Base-by-base conservation (phyloP, 2,329 filamentous ascomycete genomes). In the Colletotrichum zoysiae region DNA sequence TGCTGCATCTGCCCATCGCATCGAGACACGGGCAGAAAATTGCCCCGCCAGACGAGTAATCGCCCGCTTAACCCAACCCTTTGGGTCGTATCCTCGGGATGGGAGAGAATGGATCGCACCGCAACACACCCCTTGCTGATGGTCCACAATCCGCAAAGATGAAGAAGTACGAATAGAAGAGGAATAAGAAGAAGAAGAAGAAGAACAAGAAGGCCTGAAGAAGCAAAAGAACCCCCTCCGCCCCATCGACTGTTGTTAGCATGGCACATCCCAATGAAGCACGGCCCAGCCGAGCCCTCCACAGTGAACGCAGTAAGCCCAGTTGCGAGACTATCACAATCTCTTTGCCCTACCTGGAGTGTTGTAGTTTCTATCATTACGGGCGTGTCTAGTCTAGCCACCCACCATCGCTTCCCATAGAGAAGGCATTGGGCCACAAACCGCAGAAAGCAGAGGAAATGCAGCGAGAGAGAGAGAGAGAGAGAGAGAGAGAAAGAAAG, bases 31-130 rank as follows among this genome's bases (percentile, higher is more conserved):
- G 48, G 16, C 23, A 33, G 40, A 18, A 46, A 9, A 51, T 33
- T 44, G 42, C 62, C 51, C 58, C 50, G 42, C 38, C 18, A 48
- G 20, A n/a, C 20, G 20, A 1, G 14, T 48, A 6, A 48, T n/a
- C 5, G 23, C 44, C 59, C 44, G 35, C 50, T 40, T 3, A 62
- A 57, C 42, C 58, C 68, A 62, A 48, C 26, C 30, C 44, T 62
- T 63, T 68, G 65, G 69, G 65, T 67, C 64, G 50, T n/a, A 71
- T 63, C 23, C 65, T 63, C 38, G 55, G 63, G 64, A 64, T n/a
- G 20, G 44, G 50, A 44, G 55, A 57, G 68, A 64, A 46, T 18
- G 18, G 50, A 20, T 57, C 26, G 23, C 48, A 42, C 56, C 51
- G 51, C 58, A 26, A 26, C 65, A 51, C n/a, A n/a, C 61, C 35